These are phyloP conservation scores for Mycotypha africana DNA, from an alignment of 371 early-diverging fungal species.

Conservation along the genomic window DNA sequence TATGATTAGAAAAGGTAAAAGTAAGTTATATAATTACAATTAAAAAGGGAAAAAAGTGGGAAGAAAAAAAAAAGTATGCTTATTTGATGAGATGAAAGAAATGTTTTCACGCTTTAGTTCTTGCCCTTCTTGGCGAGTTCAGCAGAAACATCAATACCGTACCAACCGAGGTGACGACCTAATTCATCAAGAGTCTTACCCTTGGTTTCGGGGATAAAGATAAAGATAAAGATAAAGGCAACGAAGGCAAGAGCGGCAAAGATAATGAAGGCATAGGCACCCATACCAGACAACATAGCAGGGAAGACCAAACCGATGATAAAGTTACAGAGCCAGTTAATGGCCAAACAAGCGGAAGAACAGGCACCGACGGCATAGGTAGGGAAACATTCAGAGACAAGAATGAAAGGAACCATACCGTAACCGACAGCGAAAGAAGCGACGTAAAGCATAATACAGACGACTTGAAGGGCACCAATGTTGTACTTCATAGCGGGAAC, in stretches of 20 bases:
- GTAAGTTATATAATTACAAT: too few species aligned
- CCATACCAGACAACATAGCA: slow-evolving; percentile 47
- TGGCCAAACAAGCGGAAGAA: slow-evolving; percentile 54
- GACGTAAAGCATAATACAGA: slow-evolving; percentile 72
- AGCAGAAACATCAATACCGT: slow-evolving; percentile 21
- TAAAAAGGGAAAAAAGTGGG: too few species aligned
- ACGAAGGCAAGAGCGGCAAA: slow-evolving; percentile 56
- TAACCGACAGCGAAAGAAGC: slow-evolving; percentile 80
- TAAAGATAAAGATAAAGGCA: slow-evolving; percentile 50
- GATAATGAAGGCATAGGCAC: slow-evolving; percentile 69
- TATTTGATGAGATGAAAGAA: too few species aligned
- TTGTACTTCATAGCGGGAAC: slow-evolving; percentile 34
- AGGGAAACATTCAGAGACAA: slow-evolving; percentile 63
- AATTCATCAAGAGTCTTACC: slow-evolving; percentile 65
- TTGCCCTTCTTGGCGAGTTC: slow-evolving; percentile 12
- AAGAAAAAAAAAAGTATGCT: too few species aligned
- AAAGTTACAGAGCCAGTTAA: slow-evolving; percentile 73
- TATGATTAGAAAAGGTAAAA: too few species aligned
- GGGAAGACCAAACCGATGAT: slow-evolving; percentile 64
- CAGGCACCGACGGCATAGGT: slow-evolving; percentile 66
- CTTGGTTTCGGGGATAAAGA: slow-evolving; percentile 80
- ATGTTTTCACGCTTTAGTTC: neutral
- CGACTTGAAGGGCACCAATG: slow-evolving; percentile 53
- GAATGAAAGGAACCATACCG: slow-evolving; percentile 77
- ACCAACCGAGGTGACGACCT: slow-evolving; percentile 38